These are phyloP conservation scores for Bodo saltans DNA, from an alignment of 78 protist species.

Conservation along the genomic window DNA sequence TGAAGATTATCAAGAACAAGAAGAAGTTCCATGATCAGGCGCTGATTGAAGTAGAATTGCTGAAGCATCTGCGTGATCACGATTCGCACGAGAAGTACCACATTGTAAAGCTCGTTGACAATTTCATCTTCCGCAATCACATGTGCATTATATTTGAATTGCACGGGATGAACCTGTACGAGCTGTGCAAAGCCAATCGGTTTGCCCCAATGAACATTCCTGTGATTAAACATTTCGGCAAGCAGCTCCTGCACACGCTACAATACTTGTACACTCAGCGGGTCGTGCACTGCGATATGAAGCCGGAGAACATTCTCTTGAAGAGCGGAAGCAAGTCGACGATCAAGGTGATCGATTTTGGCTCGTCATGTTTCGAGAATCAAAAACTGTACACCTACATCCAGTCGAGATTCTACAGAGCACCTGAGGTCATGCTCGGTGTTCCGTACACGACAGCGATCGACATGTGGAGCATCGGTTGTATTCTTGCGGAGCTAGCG, in stretches of 20 bases:
- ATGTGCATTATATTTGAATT: conserved; percentile 78
- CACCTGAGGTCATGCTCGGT: conserved; percentile 82
- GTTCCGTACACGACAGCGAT: conserved; percentile 77
- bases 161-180: conserved; percentile 69
- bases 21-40: conserved; percentile 89
- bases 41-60: conserved; percentile 80
- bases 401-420: conserved; percentile 65
- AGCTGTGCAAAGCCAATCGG: conserved; percentile 66
- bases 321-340: conserved; percentile 50
- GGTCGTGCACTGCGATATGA: conserved; percentile 95
- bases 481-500: conserved; percentile 89
- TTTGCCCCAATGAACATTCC: conserved; percentile 56
- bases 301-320: conserved; percentile 95
- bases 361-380: conserved; percentile 81
- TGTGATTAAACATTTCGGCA: conserved; percentile 54
- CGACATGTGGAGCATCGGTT: conserved; percentile 98
- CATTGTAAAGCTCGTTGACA: conserved; percentile 42
- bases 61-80: conserved; percentile 58
- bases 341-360: conserved; percentile 86
- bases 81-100: conserved; percentile 17
- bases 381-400: conserved; percentile 76
- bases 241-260: conserved; percentile 78
- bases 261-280: conserved; percentile 45
- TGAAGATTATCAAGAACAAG: conserved; percentile 90
- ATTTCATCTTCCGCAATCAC: conserved; percentile 77